phyloP scores from a whole-genome alignment of 1,139 yeast genomes.

The Geotrichum europaeum region DNA sequence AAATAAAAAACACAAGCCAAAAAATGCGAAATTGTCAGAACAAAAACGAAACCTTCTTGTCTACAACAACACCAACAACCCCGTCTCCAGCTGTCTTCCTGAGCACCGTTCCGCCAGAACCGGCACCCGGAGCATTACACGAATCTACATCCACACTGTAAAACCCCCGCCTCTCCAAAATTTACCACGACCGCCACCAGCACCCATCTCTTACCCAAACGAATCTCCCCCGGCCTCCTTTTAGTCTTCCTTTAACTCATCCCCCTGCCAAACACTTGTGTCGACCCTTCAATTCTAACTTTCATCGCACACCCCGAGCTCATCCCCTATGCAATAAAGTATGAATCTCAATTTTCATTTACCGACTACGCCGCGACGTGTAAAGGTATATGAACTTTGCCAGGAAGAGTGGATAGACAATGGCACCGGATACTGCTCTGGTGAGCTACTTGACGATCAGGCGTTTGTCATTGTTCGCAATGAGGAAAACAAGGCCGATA shows the following conservation, averaged over 20 bases:
- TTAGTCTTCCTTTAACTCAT: not conserved
- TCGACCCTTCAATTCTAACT: not conserved
- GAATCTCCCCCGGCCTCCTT: not conserved
- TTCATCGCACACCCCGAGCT: not conserved
- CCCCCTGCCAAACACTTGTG: not conserved
- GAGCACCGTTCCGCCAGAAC: not conserved
- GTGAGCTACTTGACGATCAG: slow-evolving; percentile 45
- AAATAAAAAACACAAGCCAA: too few relatives aligned
- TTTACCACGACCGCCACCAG: not conserved
- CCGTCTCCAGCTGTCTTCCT: not conserved
- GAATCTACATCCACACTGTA: not conserved
- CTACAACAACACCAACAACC: too few relatives aligned
- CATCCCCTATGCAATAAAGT: not conserved
- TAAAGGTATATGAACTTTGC: slow-evolving; percentile 76
- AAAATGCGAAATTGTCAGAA: too few relatives aligned
- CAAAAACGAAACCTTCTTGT: not conserved
- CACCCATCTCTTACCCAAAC: not conserved
- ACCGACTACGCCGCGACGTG: slow-evolving; percentile 59
- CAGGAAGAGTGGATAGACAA: slow-evolving; percentile 87
- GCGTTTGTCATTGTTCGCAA: slow-evolving; percentile 70
- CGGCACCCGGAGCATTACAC: not conserved
- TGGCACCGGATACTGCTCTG: slow-evolving; percentile 88
- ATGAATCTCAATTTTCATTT: slow-evolving; percentile 24
- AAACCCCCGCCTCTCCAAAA: not conserved
- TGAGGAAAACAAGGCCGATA: slow-evolving; percentile 56